phyloP scores from a whole-genome alignment of 1,284 basidiomycete species.

The Naganishia cerealis region DNA sequence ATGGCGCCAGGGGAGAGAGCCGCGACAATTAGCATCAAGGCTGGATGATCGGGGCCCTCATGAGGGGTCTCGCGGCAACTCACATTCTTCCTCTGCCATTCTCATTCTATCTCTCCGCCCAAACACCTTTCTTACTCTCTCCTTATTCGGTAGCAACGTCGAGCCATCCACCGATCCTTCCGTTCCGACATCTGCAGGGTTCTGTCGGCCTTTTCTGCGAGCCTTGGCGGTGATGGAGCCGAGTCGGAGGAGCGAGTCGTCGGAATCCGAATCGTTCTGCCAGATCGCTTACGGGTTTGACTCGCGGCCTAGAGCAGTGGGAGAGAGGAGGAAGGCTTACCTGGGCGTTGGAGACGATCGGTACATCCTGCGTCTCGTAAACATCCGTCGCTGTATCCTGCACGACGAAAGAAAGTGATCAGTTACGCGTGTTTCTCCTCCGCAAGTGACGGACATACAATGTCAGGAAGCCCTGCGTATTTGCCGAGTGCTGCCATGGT shows the following conservation, averaged over 20 bases:
- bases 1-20: too few species aligned
- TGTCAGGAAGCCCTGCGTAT: not conserved
- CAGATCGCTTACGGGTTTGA: not conserved
- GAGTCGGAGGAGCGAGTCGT: slow-evolving; percentile 11
- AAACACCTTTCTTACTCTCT: slow-evolving; percentile 20
- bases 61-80: not conserved
- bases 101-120: slow-evolving; percentile 13
- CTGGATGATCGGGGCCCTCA: too few species aligned
- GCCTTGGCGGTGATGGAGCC: not conserved
- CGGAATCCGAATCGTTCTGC: slow-evolving; percentile 26
- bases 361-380: slow-evolving; percentile 31
- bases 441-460: not conserved
- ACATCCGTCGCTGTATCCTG: slow-evolving; percentile 34
- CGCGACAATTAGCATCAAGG: not conserved
- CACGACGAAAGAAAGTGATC: not conserved
- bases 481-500: not conserved
- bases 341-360: not conserved
- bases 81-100: not conserved
- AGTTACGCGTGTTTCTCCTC: not conserved
- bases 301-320: not conserved
- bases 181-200: not conserved
- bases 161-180: slow-evolving; percentile 18
- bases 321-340: not conserved
- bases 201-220: not conserved
- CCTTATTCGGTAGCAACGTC: slow-evolving; percentile 13